phyloP scores from a whole-genome alignment of 176 grass and related monocot species.

The Areca catechu region DNA sequence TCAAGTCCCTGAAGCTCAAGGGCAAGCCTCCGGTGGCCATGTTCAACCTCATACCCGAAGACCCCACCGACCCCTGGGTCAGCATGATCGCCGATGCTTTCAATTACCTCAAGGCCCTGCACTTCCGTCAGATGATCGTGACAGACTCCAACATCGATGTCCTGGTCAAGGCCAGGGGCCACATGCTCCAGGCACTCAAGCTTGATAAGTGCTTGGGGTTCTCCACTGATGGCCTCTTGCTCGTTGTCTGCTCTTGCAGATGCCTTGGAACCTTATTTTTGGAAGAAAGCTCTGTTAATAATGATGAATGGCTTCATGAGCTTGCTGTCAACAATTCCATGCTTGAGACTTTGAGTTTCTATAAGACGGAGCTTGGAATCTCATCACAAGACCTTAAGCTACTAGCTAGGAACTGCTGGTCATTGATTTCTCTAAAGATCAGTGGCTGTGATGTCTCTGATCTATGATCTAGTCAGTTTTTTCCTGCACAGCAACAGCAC shows the following conservation, averaged over 20 bases:
- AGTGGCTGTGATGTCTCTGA: conserved; percentile 53
- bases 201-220: conserved; percentile 92
- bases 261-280: conserved; percentile 70
- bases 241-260: conserved; percentile 64
- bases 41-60: conserved; percentile 86
- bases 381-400: conserved; percentile 53
- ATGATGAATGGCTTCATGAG: conserved; percentile 61
- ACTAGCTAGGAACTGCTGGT: conserved; percentile 56
- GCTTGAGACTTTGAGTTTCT: conserved; percentile 73
- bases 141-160: conserved; percentile 44
- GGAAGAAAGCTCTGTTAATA: conserved; percentile 59
- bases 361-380: conserved; percentile 49
- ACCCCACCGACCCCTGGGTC: conserved; percentile 65
- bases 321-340: conserved; percentile 52
- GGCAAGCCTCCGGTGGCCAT: conserved; percentile 85
- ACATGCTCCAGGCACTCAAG: conserved; percentile 66
- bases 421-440: conserved; percentile 63
- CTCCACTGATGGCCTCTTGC: conserved; percentile 60
- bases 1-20: conserved; percentile 87
- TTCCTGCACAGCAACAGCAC: conserved; percentile 40
- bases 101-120: conserved; percentile 61
- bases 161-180: conserved; percentile 47
- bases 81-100: conserved; percentile 46
- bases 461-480: conserved; percentile 31
- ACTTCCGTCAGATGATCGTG: conserved; percentile 79